Evolutionary conservation across 352 stramenopile genomes (phyloP).

Genomic region (Pythium angustatum): DNA sequence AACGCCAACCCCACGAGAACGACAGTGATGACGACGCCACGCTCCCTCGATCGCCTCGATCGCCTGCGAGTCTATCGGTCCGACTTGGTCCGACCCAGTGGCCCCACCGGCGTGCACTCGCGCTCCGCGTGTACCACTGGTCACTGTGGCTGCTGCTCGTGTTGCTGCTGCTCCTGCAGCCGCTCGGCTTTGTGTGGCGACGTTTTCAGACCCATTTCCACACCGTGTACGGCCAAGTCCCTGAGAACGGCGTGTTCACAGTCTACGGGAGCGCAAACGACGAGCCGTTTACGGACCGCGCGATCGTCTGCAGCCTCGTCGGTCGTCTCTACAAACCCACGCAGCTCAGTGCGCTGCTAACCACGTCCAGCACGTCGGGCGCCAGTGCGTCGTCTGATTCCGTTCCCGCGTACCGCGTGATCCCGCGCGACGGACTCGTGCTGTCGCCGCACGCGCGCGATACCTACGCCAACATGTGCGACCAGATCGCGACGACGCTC

Average conservation of each 20-base stretch:
- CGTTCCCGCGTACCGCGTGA: slow-evolving; percentile 22
- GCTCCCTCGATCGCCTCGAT: too few relatives aligned
- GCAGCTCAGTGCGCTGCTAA: slow-evolving; percentile 38
- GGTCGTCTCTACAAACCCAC: slow-evolving; percentile 40
- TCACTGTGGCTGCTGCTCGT: slow-evolving; percentile 14
- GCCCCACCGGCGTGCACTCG: not conserved
- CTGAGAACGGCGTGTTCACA: not conserved
- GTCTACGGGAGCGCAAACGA: slow-evolving; percentile 40
- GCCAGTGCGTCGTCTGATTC: not conserved
- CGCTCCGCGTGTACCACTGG: slow-evolving; percentile 10
- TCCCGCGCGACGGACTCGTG: slow-evolving; percentile 6
- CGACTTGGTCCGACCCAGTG: too few relatives aligned
- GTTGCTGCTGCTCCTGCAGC: slow-evolving; percentile 11
- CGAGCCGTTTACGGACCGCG: slow-evolving; percentile 47
- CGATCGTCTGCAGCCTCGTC: slow-evolving; percentile 45
- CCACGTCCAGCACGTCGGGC: not conserved
- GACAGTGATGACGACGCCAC: too few relatives aligned
- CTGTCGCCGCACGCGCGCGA: not conserved
- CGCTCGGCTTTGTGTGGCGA: slow-evolving; percentile 33
- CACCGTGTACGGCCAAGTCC: slow-evolving; percentile 25
- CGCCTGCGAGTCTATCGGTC: too few relatives aligned
- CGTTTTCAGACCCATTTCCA: slow-evolving; percentile 4
- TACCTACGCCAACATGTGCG: slow-evolving; percentile 24
- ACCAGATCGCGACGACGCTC: slow-evolving; percentile 22
- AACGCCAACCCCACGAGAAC: too few relatives aligned